Evolutionary conservation across 1,284 basidiomycete species (phyloP).

Genomic region (Rhodotorula sp.): DNA sequence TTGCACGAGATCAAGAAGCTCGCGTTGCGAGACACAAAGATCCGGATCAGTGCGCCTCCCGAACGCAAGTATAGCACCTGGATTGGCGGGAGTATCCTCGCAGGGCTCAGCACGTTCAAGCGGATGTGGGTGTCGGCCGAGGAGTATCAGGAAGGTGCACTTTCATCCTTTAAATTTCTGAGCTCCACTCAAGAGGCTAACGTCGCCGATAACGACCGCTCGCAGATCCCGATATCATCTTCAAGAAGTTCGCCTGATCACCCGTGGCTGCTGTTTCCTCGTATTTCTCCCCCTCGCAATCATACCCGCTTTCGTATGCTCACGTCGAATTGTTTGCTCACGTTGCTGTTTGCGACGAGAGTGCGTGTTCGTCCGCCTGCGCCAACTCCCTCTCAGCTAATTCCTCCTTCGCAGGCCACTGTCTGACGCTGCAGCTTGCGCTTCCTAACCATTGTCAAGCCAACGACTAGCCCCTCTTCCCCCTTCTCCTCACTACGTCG

Average conservation of each 20-base stretch:
- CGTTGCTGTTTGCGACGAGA: not conserved
- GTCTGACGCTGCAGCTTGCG: no score
- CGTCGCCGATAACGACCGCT: not conserved
- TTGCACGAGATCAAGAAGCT: conserved; percentile 94
- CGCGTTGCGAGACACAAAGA: conserved; percentile 95
- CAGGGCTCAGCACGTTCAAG: conserved; percentile 83
- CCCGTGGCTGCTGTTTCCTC: not conserved
- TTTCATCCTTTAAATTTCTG: not conserved
- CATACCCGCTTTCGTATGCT: no score
- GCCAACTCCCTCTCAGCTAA: no score
- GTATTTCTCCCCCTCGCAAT: no score
- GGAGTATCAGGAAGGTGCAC: conserved; percentile 85
- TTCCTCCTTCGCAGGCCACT: no score
- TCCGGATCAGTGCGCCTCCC: conserved; percentile 99
- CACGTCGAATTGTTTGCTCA: not conserved
- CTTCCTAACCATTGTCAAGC: no score
- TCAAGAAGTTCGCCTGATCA: conserved; percentile 27
- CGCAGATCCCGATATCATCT: conserved; percentile 42
- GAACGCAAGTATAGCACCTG: conserved; percentile 99
- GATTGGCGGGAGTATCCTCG: conserved; percentile 74
- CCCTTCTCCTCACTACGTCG: not conserved
- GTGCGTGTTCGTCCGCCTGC: no score
- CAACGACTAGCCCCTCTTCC: not conserved
- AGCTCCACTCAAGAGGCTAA: not conserved
- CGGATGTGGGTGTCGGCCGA: conserved; percentile 96